These are phyloP conservation scores for Tuber calosporum DNA, from an alignment of 495 filamentous ascomycete genomes.

Conservation along the genomic window DNA sequence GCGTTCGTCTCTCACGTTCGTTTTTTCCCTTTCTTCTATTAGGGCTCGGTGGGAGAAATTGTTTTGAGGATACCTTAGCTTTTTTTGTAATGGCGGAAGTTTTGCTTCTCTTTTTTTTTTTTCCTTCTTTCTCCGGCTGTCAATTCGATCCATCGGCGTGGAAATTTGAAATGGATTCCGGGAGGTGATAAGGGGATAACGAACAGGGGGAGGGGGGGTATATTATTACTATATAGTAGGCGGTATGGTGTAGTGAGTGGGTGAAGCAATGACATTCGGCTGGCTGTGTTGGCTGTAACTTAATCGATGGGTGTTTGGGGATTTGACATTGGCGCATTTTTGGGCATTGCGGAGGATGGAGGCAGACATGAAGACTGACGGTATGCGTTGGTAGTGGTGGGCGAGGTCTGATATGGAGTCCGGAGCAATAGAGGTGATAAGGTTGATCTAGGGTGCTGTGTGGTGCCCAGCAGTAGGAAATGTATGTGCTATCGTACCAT, in stretches of 20 bases:
- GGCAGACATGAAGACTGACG: not conserved
- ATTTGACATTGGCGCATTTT: not conserved
- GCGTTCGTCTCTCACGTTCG: not conserved
- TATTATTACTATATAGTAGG: not conserved
- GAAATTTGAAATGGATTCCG: not conserved
- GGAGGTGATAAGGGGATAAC: not conserved
- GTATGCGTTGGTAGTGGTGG: not conserved
- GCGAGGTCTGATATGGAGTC: not conserved
- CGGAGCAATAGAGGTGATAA: not conserved
- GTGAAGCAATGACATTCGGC: not conserved
- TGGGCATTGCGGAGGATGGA: not conserved
- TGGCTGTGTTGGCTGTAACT: not conserved
- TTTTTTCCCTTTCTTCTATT: not conserved
- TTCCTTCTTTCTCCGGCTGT: not conserved
- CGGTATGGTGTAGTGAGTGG: not conserved
- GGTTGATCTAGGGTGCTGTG: not conserved
- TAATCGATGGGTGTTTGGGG: not conserved
- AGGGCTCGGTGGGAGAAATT: slow-evolving; percentile 2
- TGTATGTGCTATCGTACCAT: not conserved
- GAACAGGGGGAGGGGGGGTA: not conserved
- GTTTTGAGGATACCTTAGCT: slow-evolving; percentile 4
- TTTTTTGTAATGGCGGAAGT: slow-evolving; percentile 1
- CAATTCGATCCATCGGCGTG: not conserved
- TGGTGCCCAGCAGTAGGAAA: not conserved
- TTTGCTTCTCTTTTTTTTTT: not conserved